Conservation (phyloP, 768 basidiomycete species). For the Termitomyces sp. region DNA sequence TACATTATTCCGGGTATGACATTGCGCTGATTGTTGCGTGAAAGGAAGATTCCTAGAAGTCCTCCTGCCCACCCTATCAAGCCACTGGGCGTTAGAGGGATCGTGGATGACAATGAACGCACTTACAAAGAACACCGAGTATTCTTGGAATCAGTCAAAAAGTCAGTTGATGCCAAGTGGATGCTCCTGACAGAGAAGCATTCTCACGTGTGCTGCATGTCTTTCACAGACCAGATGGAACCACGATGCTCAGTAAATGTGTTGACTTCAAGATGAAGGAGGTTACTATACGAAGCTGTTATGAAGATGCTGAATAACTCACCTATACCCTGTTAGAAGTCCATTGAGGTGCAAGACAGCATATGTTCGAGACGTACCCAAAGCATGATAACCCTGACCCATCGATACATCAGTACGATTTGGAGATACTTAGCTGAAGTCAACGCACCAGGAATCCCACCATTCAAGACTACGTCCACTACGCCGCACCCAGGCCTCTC, state of each 20-base stretch:
- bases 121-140: slow-evolving; percentile 68
- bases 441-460: slow-evolving; percentile 74
- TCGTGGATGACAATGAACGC: neutral
- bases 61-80: slow-evolving; percentile 90
- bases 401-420: neutral
- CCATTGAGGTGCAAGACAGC: neutral
- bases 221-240: slow-evolving; percentile 79
- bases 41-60: slow-evolving; percentile 78
- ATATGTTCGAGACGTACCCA: slow-evolving; percentile 35
- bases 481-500: slow-evolving; percentile 72
- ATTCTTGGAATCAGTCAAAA: slow-evolving; percentile 37
- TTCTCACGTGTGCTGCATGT: slow-evolving; percentile 90
- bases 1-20: slow-evolving; percentile 83
- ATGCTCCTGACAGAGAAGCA: neutral
- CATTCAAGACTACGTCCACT: slow-evolving; percentile 77
- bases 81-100: slow-evolving; percentile 3
- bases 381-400: slow-evolving; percentile 40
- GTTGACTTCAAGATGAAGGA: slow-evolving; percentile 51
- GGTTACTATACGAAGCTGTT: neutral
- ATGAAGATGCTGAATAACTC: slow-evolving; percentile 15
- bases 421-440: neutral
- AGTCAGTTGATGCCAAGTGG: neutral
- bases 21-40: slow-evolving; percentile 77
- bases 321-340: slow-evolving; percentile 50
- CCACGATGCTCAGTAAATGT: slow-evolving; percentile 93